Conservation (phyloP, 2,329 filamentous ascomycete species). For the Cryphonectria japonica region DNA sequence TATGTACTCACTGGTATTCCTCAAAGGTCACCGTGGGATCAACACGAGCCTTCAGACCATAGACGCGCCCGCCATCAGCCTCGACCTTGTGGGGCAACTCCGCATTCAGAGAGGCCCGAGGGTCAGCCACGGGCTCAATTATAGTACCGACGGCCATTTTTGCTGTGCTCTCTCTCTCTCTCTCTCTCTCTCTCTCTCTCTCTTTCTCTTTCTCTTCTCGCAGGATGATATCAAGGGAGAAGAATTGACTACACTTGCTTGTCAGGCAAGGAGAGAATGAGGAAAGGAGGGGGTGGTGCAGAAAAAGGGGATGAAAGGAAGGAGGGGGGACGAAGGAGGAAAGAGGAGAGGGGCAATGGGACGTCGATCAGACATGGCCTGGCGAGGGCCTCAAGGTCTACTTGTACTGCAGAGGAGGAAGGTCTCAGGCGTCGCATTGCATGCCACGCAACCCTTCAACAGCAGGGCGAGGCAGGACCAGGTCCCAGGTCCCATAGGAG, state of each 20-base stretch:
- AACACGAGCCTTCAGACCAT: constrained; percentile 14
- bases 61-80: constrained; percentile 2
- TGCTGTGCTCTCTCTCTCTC: not conserved
- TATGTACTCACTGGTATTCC: constrained; percentile 23
- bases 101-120: constrained; percentile 7
- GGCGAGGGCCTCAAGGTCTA: constrained; percentile 6
- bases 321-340: not conserved
- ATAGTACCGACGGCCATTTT: constrained; percentile 23
- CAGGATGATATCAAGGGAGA: too few relatives aligned
- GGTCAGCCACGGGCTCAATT: constrained; percentile 21
- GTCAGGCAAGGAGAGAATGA: not conserved
- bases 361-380: not conserved
- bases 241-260: not conserved
- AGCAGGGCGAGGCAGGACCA: not conserved
- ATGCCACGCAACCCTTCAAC: not conserved
- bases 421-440: not conserved
- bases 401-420: not conserved
- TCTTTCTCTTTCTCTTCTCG: too few relatives aligned
- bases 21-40: constrained; percentile 20
- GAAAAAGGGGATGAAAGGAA: not conserved
- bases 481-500: not conserved
- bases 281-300: not conserved
- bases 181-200: not conserved
- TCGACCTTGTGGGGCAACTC: not conserved
- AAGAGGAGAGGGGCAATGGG: not conserved